phyloP scores from a whole-genome alignment of 495 filamentous ascomycete species.

The Paragyromitra xinjiangensis region DNA sequence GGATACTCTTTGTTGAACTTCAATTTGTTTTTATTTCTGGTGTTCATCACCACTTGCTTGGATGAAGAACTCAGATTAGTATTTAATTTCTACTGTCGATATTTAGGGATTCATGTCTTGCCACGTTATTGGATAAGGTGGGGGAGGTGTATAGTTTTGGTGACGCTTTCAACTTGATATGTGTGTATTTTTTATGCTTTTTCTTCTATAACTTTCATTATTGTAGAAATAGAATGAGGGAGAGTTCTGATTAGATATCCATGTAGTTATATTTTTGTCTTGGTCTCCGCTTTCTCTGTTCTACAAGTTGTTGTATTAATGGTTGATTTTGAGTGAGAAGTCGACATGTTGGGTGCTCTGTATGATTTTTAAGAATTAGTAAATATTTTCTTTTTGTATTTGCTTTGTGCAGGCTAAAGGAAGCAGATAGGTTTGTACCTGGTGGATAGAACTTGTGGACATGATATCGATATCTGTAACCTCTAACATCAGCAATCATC shows the following conservation, averaged over 20 bases:
- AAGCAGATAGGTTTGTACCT: conserved; percentile 62
- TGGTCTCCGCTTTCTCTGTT: conserved; percentile 8
- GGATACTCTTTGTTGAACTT: conserved; percentile 19
- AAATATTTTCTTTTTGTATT: neutral
- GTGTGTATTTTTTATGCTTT: conserved; percentile 31
- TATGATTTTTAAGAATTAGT: conserved; percentile 40
- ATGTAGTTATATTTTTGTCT: conserved; percentile 25
- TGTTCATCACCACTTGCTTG: neutral
- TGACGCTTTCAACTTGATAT: conserved; percentile 20
- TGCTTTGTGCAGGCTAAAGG: neutral
- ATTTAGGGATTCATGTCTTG: conserved; percentile 13
- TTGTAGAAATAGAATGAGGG: conserved; percentile 12
- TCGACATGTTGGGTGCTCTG: conserved; percentile 83
- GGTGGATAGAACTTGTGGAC: conserved; percentile 94
- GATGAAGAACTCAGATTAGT: conserved; percentile 1
- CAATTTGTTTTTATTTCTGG: conserved; percentile 13
- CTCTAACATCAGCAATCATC: conserved; percentile 9
- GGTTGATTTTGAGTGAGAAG: conserved; percentile 89
- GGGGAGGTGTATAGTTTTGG: conserved; percentile 21
- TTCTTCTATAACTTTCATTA: conserved; percentile 23
- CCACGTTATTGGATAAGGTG: neutral
- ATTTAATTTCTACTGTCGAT: conserved; percentile 28
- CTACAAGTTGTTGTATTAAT: conserved; percentile 49
- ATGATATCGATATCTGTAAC: conserved; percentile 85
- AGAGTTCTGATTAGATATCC: conserved; percentile 34